Conservation (phyloP, 208 protist species). For the Borovskyia barvae region DNA sequence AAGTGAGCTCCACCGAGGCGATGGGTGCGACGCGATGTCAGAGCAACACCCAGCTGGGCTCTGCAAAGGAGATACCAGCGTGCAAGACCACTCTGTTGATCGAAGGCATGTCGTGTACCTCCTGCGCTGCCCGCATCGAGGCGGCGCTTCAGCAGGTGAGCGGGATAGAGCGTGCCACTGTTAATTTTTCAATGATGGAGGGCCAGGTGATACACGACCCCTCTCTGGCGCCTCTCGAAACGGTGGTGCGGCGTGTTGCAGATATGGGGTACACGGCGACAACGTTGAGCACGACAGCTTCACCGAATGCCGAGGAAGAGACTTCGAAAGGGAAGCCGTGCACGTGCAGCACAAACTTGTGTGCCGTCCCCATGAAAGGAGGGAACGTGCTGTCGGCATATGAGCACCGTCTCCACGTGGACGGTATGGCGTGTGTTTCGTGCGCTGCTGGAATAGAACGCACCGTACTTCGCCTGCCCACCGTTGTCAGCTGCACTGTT, state of each 20-base stretch:
- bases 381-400: constrained; percentile 15
- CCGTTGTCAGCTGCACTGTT: constrained; percentile 57
- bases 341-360: constrained; percentile 24
- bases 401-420: constrained; percentile 41
- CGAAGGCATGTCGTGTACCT: constrained; percentile 92
- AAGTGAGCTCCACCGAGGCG: neutral
- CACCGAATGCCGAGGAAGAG: constrained; percentile 13
- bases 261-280: constrained; percentile 35
- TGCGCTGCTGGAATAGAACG: constrained; percentile 88
- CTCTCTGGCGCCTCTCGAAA: constrained; percentile 14
- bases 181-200: constrained; percentile 81
- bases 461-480: constrained; percentile 24
- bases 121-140: constrained; percentile 90
- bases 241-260: constrained; percentile 23
- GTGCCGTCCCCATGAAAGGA: constrained; percentile 9
- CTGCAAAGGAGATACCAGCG: neutral
- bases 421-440: constrained; percentile 92
- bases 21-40: too few relatives aligned
- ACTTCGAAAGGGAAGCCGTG: too few relatives aligned
- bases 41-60: neutral
- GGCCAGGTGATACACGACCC: constrained; percentile 43
- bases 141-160: constrained; percentile 26
- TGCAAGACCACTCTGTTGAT: constrained; percentile 48
- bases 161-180: constrained; percentile 45
- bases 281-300: constrained; percentile 18